These are phyloP conservation scores for Cladophialophora immunda DNA, from an alignment of 2,329 filamentous ascomycete species.

Conservation along the genomic window DNA sequence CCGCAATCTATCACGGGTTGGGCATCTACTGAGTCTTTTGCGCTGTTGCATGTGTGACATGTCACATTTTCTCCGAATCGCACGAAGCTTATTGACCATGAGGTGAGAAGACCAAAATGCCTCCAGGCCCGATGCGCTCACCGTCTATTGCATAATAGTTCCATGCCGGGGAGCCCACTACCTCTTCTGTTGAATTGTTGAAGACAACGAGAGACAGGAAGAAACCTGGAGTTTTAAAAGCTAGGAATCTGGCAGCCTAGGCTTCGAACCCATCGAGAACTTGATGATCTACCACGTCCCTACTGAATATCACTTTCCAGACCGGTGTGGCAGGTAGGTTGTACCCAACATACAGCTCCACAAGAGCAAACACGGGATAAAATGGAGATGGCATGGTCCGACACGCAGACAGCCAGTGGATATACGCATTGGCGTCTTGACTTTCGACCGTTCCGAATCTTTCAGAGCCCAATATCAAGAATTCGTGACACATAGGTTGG, in stretches of 20 bases:
- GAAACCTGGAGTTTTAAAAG: not conserved
- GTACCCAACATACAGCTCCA: not conserved
- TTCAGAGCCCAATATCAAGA: conserved; percentile 6
- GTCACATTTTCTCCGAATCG: conserved; percentile 20
- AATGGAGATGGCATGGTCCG: not conserved
- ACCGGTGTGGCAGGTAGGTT: conserved; percentile 1
- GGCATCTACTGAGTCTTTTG: conserved; percentile 9
- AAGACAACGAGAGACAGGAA: not conserved
- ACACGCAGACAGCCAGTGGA: not conserved
- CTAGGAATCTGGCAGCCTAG: not conserved
- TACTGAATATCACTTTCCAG: not conserved
- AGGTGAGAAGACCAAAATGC: conserved; percentile 7
- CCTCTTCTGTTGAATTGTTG: not conserved
- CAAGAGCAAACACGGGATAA: not conserved
- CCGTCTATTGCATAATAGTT: conserved; percentile 20
- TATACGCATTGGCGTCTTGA: not conserved
- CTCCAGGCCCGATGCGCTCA: conserved; percentile 11
- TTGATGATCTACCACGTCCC: not conserved
- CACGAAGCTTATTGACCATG: conserved; percentile 13
- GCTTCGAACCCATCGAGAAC: not conserved
- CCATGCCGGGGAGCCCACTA: not conserved
- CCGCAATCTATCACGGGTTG: conserved; percentile 12
- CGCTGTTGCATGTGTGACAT: conserved; percentile 27
- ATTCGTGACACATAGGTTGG: not conserved
- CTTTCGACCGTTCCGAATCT: not conserved